These are phyloP conservation scores for Postia placenta DNA, from an alignment of 768 basidiomycete species.

Conservation along the genomic window DNA sequence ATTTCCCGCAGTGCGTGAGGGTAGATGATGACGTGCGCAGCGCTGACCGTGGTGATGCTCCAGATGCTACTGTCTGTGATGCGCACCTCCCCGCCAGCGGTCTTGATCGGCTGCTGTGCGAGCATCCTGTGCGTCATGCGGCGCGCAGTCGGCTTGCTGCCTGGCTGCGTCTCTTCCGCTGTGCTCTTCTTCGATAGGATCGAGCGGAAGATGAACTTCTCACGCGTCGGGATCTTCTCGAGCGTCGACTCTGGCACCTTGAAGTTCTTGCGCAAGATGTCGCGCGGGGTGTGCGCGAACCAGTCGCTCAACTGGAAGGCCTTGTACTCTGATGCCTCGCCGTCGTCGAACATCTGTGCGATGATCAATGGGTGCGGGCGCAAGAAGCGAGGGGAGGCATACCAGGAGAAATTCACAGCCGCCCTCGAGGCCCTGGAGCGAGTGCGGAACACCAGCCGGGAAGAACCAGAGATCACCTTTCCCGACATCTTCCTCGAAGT, in stretches of 20 bases:
- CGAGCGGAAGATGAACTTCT: neutral
- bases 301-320: slow-evolving; percentile 55
- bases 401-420: slow-evolving; percentile 49
- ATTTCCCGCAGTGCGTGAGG: slow-evolving; percentile 42
- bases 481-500: slow-evolving; percentile 42
- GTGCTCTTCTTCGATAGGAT: neutral
- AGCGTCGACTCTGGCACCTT: slow-evolving; percentile 33
- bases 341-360: slow-evolving; percentile 42
- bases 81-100: slow-evolving; percentile 44
- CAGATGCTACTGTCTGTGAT: slow-evolving; percentile 46
- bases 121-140: slow-evolving; percentile 39
- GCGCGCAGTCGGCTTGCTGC: slow-evolving; percentile 27
- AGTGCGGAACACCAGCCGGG: slow-evolving; percentile 46
- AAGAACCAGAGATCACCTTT: slow-evolving; percentile 27
- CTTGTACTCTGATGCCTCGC: slow-evolving; percentile 44
- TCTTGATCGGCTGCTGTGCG: slow-evolving; percentile 38
- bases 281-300: slow-evolving; percentile 46
- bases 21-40: slow-evolving; percentile 49
- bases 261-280: slow-evolving; percentile 52
- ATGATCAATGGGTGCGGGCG: neutral
- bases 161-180: slow-evolving; percentile 18
- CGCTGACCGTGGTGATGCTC: slow-evolving; percentile 40
- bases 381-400: neutral
- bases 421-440: slow-evolving; percentile 38
- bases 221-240: slow-evolving; percentile 35